Percentiles rank a stretch among this genome's conserved stretches.
Evolutionary conservation across 2,329 filamentous ascomycete species (phyloP).

Genomic region (Botrytis fabae): DNA sequence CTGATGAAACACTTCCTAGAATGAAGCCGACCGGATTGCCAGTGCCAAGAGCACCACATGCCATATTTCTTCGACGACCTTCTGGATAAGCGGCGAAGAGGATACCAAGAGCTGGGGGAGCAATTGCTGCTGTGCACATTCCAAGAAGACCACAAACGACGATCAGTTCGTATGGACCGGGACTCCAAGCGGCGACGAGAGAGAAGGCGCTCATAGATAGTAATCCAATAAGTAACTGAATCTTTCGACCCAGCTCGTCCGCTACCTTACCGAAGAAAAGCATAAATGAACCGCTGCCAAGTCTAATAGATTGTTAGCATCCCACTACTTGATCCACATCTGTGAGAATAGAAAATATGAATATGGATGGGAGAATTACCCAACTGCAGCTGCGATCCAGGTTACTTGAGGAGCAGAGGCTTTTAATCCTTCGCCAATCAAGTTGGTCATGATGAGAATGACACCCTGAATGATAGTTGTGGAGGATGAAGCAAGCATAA

Average conservation of each 20-base stretch:
- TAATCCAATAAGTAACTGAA: constrained; percentile 60
- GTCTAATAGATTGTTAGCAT: constrained; percentile 41
- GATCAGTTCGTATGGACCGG: constrained; percentile 58
- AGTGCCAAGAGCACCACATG: constrained; percentile 60
- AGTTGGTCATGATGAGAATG: constrained; percentile 61
- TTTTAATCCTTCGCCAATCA: constrained; percentile 57
- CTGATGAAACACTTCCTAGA: constrained; percentile 56
- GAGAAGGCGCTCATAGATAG: constrained; percentile 57
- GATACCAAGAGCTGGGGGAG: constrained; percentile 64
- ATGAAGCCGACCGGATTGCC: constrained; percentile 47
- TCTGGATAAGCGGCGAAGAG: constrained; percentile 63
- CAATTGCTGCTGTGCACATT: constrained; percentile 62
- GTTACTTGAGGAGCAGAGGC: constrained; percentile 68
- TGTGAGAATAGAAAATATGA: not conserved
- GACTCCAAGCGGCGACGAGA: constrained; percentile 60
- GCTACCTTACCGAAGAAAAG: constrained; percentile 66
- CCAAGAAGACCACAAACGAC: constrained; percentile 65
- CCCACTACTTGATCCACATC: not conserved
- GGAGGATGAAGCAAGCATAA: constrained; percentile 67
- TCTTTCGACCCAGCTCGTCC: constrained; percentile 64
- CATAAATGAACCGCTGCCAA: constrained; percentile 64
- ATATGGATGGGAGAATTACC: constrained; percentile 41
- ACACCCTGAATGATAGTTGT: constrained; percentile 59
- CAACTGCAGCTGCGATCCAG: constrained; percentile 65
- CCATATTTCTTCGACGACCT: constrained; percentile 60